Conservation (phyloP, 164 flowering plant genomes). For the Houttuynia cordata region DNA sequence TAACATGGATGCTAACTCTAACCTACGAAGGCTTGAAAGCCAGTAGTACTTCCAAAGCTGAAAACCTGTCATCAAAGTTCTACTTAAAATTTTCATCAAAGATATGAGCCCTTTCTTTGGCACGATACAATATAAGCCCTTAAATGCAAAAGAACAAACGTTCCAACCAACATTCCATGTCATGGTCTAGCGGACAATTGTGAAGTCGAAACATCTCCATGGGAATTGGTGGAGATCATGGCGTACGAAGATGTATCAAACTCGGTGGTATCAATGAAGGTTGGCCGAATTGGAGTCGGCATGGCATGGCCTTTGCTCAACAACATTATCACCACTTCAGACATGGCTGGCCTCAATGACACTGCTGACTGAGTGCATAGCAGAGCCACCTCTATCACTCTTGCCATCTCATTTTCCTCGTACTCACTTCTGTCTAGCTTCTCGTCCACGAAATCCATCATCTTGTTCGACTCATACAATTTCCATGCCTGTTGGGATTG, state of each 20-base stretch:
- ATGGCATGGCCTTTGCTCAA: slow-evolving; percentile 8
- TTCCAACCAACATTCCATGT: no score
- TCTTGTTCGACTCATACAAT: slow-evolving; percentile 22
- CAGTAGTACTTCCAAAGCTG: no score
- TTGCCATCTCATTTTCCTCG: slow-evolving; percentile 19
- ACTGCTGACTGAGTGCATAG: slow-evolving; percentile 32
- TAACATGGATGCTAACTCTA: no score
- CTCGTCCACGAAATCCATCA: no score
- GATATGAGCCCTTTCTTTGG: no score
- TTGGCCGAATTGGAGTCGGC: slow-evolving; percentile 13
- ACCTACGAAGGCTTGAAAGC: no score
- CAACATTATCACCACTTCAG: slow-evolving; percentile 30
- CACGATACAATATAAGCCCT: no score
- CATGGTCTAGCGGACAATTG: slow-evolving; percentile 6
- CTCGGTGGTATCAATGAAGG: slow-evolving; percentile 15
- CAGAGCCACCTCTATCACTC: slow-evolving; percentile 29
- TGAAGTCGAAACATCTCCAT: slow-evolving; percentile 4
- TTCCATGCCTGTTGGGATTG: slow-evolving; percentile 18
- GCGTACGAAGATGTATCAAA: not conserved
- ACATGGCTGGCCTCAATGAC: slow-evolving; percentile 39
- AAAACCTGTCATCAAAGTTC: no score
- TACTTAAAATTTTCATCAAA: no score
- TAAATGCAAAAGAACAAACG: no score
- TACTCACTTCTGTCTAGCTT: slow-evolving; percentile 21
- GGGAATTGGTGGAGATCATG: slow-evolving; percentile 1